Base-by-base conservation (phyloP, 2,329 filamentous ascomycete species). In the Tricladium varicosporioides region DNA sequence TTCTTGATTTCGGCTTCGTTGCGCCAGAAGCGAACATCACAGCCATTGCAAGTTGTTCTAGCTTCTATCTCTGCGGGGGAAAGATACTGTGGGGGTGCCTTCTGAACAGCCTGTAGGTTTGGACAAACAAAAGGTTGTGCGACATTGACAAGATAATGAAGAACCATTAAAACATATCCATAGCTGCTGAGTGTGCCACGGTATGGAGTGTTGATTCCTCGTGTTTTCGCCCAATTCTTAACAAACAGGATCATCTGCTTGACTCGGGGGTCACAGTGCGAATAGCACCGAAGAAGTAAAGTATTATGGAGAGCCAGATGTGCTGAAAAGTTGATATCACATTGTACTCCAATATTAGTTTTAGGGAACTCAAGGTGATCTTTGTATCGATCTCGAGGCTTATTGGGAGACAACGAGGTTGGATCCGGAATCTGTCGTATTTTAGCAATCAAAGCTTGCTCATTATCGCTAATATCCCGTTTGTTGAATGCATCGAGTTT, bases 261-360 rank as follows among this genome's bases (percentile, higher is more conserved):
- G 5, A 96, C 90, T 10, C 92, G 86, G 4, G 82, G 75, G 69
- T 97, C 92, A 16, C 88, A 89, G 54, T 84, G 81, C 1, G 88
- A 87, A 73, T 97, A 97, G 71, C 90, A 93, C 42, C 89, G 85
- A 31, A 97, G 80, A 42, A 97, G 82, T 33, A 84, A 76, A 0
- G 92, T 95, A 71, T 96, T 96, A 63, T 94, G 88, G 2, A 96
- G 78, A 1, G 87, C 91, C 2, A 96, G 81, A 46, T 89, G 85
- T 15, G 92, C 92, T 1, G 88, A 88, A 70, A 96, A 96, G 72
- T 96, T 96, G 77, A 97, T 91, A 69, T 96, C 91, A 70, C 90
- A 94, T 69, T 92, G 89, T 13, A 93, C 89, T n/a, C 91, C 91
- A 27, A 88, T 82, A 3, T 86, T 87, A 8, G 78, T 76, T 67